Base-by-base conservation (phyloP, 2,329 filamentous ascomycete species). In the Colletotrichum eleusines region DNA sequence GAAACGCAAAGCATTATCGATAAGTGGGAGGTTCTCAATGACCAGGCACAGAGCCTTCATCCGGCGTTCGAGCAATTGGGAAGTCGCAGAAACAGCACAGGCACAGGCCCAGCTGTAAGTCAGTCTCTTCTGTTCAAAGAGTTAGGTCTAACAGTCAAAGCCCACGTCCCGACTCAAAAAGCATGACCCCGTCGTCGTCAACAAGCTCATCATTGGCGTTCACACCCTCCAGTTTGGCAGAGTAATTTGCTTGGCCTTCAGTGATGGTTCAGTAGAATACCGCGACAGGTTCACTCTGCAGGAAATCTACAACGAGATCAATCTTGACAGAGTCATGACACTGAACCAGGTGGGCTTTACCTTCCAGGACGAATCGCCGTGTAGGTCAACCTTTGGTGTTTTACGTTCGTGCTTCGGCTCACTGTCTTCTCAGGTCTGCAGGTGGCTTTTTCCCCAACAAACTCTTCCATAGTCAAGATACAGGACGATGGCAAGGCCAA, bases 211-310 rank as follows among this genome's bases (percentile, higher is more conserved):
- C 1, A 80, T 97, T 48, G 88, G 89, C 0, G 83, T 96, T 38
- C 88, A 91, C 57, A 83, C 89, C 2, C 84, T 92, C 23, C 91
- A 92, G 75, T 89, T 91, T 71, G 92, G 92, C 59, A 94, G 90
- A 69, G 85, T 92, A 2, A 73, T 97, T 2, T 90, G 91, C 38
- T 84, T 97, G 69, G 87, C 88, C 33, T 93, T 93, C 75, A 92
- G 92, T 72, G 94, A 97, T 77, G 93, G 95, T 14, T 92, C 90
- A 0, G 85, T 97, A 4, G 91, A 96, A 74, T 93, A 95, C 79
- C 89, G 93, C 66, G 92, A 97, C 76, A 88, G 94, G 14, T 85
- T 88, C 58, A 92, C 89, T 0, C 91, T 97, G 87, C 85, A 89
- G 5, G 86, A 91, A 63, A 83, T 95, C 0, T 90, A 89, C 73